A percentile compares a stretch with the other conserved stretches of the same genome.
These are phyloP conservation scores for Saposhnikovia divaricata DNA, from an alignment of 129 eudicot genomes.

Conservation along the genomic window DNA sequence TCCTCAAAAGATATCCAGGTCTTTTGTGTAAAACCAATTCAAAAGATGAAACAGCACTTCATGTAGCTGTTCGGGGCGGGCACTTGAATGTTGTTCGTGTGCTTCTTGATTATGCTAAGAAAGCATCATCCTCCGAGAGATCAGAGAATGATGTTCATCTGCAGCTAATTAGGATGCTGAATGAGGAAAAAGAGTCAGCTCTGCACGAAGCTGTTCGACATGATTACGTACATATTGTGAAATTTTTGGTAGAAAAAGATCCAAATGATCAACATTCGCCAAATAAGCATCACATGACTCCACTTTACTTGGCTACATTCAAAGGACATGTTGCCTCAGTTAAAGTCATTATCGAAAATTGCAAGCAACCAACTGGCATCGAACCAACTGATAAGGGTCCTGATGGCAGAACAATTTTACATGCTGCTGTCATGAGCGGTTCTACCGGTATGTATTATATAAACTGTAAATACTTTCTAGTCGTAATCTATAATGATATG, in stretches of 20 bases:
- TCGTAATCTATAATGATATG: not conserved
- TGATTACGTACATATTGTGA: not conserved
- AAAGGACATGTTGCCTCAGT: conserved; percentile 5
- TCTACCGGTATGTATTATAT: not conserved
- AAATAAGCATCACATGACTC: conserved; percentile 20
- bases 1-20: not conserved
- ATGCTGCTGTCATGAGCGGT: conserved; percentile 14
- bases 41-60: conserved; percentile 2
- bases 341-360: not conserved
- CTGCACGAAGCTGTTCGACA: conserved; percentile 21
- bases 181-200: conserved; percentile 16
- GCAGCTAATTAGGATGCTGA: conserved; percentile 8
- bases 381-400: conserved; percentile 15
- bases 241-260: conserved; percentile 15
- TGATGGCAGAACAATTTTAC: conserved; percentile 19
- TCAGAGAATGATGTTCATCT: not conserved
- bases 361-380: not conserved
- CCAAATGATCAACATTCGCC: not conserved
- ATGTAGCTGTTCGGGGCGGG: not conserved
- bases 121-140: not conserved
- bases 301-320: conserved; percentile 23
- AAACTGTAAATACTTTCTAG: not conserved
- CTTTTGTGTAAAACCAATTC: not conserved
- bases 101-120: not conserved
- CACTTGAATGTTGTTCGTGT: not conserved